Evolutionary conservation across 2,329 filamentous ascomycete genomes (phyloP).

Genomic region (Paecilomyces dactylethromorphus): DNA sequence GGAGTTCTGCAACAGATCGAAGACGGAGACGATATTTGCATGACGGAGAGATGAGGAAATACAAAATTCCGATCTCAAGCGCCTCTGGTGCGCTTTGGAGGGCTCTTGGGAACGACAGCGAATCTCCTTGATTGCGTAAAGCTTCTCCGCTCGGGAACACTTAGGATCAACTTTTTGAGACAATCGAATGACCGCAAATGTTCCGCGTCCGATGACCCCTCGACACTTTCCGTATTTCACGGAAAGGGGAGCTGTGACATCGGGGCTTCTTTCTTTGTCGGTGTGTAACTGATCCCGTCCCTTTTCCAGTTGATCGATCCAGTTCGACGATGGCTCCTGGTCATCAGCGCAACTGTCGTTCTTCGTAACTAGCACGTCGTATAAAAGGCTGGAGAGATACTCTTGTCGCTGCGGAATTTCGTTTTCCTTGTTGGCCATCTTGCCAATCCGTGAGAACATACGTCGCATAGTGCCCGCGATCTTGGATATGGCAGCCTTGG

Average conservation of each 20-base stretch:
- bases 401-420: constrained; percentile 89
- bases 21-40: constrained; percentile 94
- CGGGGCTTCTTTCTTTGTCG: constrained; percentile 71
- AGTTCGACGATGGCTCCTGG: constrained; percentile 82
- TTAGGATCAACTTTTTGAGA: constrained; percentile 90
- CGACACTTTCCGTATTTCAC: constrained; percentile 99
- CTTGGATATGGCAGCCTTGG: constrained; percentile 31
- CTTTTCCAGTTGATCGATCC: constrained; percentile 87
- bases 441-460: constrained; percentile 39
- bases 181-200: constrained; percentile 94
- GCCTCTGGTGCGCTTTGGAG: constrained; percentile 95
- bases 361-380: constrained; percentile 71
- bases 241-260: constrained; percentile 70
- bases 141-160: constrained; percentile 69
- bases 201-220: constrained; percentile 89
- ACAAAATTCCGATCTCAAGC: constrained; percentile 93
- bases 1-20: constrained; percentile 89
- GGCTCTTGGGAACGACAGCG: constrained; percentile 89
- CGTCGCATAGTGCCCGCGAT: constrained; percentile 41
- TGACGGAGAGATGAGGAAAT: constrained; percentile 95
- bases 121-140: constrained; percentile 98
- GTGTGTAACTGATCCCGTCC: constrained; percentile 70
- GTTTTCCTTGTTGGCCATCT: constrained; percentile 21
- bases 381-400: constrained; percentile 88
- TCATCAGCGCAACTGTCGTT: constrained; percentile 56